Evolutionary conservation across 441 rosid species (phyloP).

Genomic region (Geranium incanum): DNA sequence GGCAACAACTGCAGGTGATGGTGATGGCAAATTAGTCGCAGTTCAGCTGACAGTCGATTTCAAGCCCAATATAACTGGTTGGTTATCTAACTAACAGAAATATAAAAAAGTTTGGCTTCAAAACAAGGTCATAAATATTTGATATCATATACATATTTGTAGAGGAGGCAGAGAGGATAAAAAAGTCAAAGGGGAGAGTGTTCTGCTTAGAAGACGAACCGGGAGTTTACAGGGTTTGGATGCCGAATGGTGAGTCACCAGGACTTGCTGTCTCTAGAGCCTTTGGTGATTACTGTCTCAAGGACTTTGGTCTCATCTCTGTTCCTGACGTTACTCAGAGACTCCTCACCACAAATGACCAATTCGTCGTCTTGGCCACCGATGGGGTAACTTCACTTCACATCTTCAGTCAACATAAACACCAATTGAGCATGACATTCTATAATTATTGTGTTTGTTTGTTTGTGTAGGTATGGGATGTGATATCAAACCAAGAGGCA

Average conservation of each 20-base stretch:
- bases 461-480: slow-evolving; percentile 73
- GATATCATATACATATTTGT: not conserved
- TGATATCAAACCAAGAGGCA: slow-evolving; percentile 67
- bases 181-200: slow-evolving; percentile 51
- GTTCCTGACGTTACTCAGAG: slow-evolving; percentile 62
- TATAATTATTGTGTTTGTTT: no score
- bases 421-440: no score
- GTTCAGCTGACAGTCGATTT: slow-evolving; percentile 75
- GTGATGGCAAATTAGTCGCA: slow-evolving; percentile 48
- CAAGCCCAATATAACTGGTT: slow-evolving; percentile 76
- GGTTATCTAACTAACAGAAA: not conserved
- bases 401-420: no score
- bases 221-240: slow-evolving; percentile 70
- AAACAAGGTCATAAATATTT: not conserved
- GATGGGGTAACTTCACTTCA: slow-evolving; percentile 51
- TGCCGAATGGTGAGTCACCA: slow-evolving; percentile 50
- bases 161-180: slow-evolving; percentile 87
- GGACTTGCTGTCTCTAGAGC: slow-evolving; percentile 90
- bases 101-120: not conserved
- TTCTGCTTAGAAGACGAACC: slow-evolving; percentile 71
- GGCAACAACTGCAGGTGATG: slow-evolving; percentile 42
- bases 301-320: slow-evolving; percentile 80
- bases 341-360: slow-evolving; percentile 51
- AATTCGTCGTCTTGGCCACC: slow-evolving; percentile 69
- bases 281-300: slow-evolving; percentile 79